Evolutionary conservation across 345 rosid species (phyloP).

Genomic region (Salix caprea): DNA sequence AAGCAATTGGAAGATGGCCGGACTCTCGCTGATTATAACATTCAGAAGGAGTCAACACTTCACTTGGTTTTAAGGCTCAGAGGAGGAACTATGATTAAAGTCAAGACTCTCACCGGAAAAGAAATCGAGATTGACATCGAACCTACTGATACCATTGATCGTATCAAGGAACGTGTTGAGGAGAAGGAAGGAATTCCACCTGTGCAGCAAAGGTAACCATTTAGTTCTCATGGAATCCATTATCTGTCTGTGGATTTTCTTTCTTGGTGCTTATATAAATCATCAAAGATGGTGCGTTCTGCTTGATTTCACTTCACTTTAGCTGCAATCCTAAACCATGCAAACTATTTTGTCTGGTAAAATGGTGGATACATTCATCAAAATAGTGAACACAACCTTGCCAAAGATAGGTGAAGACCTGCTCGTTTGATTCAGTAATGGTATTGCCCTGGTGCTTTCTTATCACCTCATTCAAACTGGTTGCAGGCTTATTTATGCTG

Average conservation of each 20-base stretch:
- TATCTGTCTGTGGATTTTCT: neutral
- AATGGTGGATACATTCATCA: neutral
- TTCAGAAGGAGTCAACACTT: constrained; percentile 97
- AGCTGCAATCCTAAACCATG: neutral
- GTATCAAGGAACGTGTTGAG: constrained; percentile 92
- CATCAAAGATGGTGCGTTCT: neutral
- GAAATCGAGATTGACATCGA: constrained; percentile 97
- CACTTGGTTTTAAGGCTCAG: constrained; percentile 87
- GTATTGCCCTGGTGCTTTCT: neutral
- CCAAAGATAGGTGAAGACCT: neutral
- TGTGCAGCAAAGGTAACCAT: constrained; percentile 74
- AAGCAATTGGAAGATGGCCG: constrained; percentile 96
- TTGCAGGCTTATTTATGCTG: constrained; percentile 72
- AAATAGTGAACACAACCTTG: neutral
- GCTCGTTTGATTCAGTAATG: neutral
- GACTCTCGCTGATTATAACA: constrained; percentile 86
- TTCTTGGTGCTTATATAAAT: neutral
- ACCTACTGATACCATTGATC: constrained; percentile 90
- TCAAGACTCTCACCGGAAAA: constrained; percentile 90
- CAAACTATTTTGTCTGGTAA: neutral
- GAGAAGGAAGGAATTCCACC: constrained; percentile 99
- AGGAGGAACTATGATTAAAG: constrained; percentile 98
- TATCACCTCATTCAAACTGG: neutral
- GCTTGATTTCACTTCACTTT: neutral
- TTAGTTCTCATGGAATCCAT: neutral